phyloP scores from a whole-genome alignment of 176 grass and related monocot genomes.

The Dendrocalamus sinicus region DNA sequence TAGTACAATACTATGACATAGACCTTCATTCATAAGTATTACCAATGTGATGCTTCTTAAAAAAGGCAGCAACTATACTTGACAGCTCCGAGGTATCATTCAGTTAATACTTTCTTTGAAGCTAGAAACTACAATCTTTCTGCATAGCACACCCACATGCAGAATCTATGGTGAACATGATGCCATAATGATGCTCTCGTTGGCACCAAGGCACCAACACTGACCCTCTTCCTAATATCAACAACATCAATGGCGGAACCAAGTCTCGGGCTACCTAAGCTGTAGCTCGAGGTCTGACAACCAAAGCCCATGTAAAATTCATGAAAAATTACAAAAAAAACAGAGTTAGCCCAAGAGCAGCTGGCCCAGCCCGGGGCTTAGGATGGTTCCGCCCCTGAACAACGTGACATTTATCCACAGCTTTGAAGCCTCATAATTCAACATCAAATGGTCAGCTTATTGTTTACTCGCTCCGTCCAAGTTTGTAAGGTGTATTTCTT shows the following conservation, averaged over 20 bases:
- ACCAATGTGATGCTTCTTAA: not conserved
- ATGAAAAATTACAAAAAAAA: too few relatives aligned
- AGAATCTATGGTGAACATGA: conserved; percentile 11
- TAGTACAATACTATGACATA: not conserved
- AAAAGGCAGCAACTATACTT: conserved; percentile 20
- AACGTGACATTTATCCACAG: not conserved
- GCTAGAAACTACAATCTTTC: conserved; percentile 8
- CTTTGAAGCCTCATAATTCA: not conserved
- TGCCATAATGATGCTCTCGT: not conserved
- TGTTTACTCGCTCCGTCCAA: not conserved
- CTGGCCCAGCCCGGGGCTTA: too few relatives aligned
- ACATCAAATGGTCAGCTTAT: not conserved
- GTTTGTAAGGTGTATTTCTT: too few relatives aligned
- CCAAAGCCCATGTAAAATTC: too few relatives aligned
- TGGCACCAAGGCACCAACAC: not conserved
- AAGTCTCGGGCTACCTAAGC: too few relatives aligned
- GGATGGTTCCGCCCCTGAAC: too few relatives aligned
- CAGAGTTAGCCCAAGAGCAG: too few relatives aligned
- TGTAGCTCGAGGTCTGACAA: too few relatives aligned
- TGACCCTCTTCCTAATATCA: not conserved
- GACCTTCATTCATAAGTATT: conserved; percentile 5
- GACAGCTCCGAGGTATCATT: not conserved
- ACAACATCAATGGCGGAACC: not conserved
- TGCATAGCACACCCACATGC: not conserved
- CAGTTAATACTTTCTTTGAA: conserved; percentile 23